These are phyloP conservation scores for Geosiphon pyriformis DNA, from an alignment of 192 early-diverging fungal genomes.

Conservation along the genomic window DNA sequence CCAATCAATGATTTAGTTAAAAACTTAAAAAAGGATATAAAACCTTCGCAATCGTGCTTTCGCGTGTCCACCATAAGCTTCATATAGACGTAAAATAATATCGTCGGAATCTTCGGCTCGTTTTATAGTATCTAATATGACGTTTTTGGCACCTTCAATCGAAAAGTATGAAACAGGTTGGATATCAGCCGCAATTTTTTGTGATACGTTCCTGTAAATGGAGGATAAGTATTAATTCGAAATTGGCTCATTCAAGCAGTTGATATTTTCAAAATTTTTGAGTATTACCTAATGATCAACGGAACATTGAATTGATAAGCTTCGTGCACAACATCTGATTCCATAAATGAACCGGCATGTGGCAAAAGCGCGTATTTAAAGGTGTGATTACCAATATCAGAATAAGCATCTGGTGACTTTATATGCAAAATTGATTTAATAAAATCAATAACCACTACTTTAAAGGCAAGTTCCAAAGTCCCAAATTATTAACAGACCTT, in stretches of 20 bases:
- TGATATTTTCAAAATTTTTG: no score
- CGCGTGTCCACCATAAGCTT: constrained; percentile 86
- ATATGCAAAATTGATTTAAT: background rate
- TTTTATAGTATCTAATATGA: constrained; percentile 92
- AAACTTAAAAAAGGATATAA: constrained; percentile 3
- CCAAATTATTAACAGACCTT: constrained; percentile 47
- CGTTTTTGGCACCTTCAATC: constrained; percentile 52
- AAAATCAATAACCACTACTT: background rate
- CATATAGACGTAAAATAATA: constrained; percentile 82
- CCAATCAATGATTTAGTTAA: background rate
- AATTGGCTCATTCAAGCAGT: no score
- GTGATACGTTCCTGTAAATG: constrained; percentile 12
- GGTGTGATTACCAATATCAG: constrained; percentile 68
- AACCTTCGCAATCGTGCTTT: constrained; percentile 47
- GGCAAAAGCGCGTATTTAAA: constrained; percentile 92
- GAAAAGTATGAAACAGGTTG: constrained; percentile 34
- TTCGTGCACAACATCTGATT: constrained; percentile 79
- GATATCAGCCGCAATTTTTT: background rate
- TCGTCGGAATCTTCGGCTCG: constrained; percentile 70
- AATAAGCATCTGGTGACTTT: constrained; percentile 54
- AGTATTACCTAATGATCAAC: constrained; percentile 44
- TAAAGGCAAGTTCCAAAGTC: background rate
- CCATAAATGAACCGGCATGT: constrained; percentile 75
- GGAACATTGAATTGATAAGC: constrained; percentile 91
- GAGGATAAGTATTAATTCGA: background rate